phyloP scores from a whole-genome alignment of 768 basidiomycete genomes.

The Gyrodon lividus region DNA sequence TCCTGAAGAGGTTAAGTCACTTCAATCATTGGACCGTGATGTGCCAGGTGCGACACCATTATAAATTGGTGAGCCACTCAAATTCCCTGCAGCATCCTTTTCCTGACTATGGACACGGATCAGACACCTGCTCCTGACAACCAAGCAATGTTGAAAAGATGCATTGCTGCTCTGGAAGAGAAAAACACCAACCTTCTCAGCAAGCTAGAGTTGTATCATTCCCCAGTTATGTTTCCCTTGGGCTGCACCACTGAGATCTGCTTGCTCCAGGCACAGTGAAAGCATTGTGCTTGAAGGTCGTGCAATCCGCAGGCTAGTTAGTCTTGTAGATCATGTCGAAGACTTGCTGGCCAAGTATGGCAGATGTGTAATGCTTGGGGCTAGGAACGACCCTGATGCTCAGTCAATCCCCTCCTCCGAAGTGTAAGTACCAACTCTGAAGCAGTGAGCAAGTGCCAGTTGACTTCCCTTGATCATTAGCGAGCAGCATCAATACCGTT shows the following conservation, averaged over 20 bases:
- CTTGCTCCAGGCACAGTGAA: neutral
- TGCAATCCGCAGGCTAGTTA: slow-evolving; percentile 9
- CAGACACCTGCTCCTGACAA: neutral
- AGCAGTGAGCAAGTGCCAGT: neutral
- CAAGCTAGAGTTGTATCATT: neutral
- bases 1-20: too few species aligned
- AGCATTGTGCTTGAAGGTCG: slow-evolving; percentile 1
- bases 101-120: too few species aligned
- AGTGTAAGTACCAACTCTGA: too few species aligned
- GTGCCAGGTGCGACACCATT: neutral
- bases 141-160: neutral
- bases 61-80: too few species aligned
- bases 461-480: neutral
- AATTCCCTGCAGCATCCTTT: neutral
- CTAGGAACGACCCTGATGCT: neutral
- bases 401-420: too few species aligned
- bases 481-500: neutral
- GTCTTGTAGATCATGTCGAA: neutral
- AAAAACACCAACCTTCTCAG: slow-evolving; percentile 1
- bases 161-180: slow-evolving; percentile 5
- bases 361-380: neutral
- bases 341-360: slow-evolving; percentile 10
- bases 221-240: neutral
- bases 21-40: too few species aligned
- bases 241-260: neutral